Percentiles rank a stretch among this genome's conserved stretches.
phyloP scores from a whole-genome alignment of 495 filamentous ascomycete species.

The Pseudoneurospora amorphoporcata region DNA sequence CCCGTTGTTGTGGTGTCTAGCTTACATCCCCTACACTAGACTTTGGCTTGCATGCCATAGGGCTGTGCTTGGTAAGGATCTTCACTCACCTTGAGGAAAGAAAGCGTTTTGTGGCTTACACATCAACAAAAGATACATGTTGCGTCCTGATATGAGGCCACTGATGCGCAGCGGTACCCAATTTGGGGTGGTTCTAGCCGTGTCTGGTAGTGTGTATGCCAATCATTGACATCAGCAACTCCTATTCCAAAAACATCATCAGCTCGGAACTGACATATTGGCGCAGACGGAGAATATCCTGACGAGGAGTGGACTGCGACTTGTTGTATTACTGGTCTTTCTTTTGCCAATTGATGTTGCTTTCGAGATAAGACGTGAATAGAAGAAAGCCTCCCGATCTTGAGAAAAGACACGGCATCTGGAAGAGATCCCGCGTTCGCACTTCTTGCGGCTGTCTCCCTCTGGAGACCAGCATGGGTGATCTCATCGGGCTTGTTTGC shows the following conservation, averaged over 20 bases:
- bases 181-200: not conserved
- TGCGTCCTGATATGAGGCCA: not conserved
- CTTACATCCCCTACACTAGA: not conserved
- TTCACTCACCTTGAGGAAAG: not conserved
- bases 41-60: constrained; percentile 2
- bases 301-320: not conserved
- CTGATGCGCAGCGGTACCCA: not conserved
- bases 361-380: not conserved
- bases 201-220: not conserved
- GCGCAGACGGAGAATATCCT: not conserved
- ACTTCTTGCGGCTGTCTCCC: not conserved
- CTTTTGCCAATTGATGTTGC: not conserved
- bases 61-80: constrained; percentile 12
- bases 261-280: not conserved
- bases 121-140: not conserved
- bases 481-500: not conserved
- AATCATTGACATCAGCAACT: not conserved
- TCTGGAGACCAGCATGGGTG: not conserved
- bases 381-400: not conserved
- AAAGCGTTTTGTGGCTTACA: not conserved
- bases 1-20: not conserved
- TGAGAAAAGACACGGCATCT: not conserved
- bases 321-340: not conserved
- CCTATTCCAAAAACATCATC: not conserved
- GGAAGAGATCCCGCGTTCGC: not conserved